Evolutionary conservation across 305 asterid genomes (phyloP).

Genomic region (Caryopteris hybrid): DNA sequence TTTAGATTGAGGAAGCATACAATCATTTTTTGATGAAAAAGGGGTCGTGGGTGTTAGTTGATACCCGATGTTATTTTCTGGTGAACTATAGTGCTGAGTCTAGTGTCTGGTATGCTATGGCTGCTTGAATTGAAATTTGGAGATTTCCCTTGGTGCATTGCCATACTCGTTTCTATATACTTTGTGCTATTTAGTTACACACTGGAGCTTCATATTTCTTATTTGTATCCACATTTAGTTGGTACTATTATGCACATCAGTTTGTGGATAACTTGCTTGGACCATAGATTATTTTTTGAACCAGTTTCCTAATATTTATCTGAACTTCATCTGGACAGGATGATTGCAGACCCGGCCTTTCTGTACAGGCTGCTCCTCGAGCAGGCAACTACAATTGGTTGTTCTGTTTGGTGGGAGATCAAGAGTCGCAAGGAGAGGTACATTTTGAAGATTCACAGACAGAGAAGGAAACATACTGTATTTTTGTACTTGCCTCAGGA

Average conservation of each 20-base stretch:
- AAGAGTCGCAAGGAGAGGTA: constrained; percentile 96
- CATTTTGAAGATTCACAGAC: not conserved
- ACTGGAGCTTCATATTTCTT: not conserved
- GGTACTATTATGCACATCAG: not conserved
- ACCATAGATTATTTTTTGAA: not conserved
- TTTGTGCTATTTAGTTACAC: not conserved
- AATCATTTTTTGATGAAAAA: not conserved
- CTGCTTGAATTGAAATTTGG: not conserved
- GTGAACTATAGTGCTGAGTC: not conserved
- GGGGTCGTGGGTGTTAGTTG: not conserved
- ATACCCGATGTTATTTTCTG: not conserved
- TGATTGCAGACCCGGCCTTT: constrained; percentile 99
- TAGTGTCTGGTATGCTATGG: not conserved
- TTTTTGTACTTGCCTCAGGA: constrained; percentile 2
- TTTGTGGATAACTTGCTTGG: not conserved
- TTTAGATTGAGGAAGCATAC: not conserved
- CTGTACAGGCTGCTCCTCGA: constrained; percentile 80
- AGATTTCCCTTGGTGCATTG: not conserved
- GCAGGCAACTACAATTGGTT: constrained; percentile 89
- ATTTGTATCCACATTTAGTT: not conserved
- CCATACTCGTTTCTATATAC: not conserved
- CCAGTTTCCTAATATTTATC: constrained; percentile 5
- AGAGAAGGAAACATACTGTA: not conserved
- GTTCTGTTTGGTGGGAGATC: constrained; percentile 93
- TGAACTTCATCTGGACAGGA: constrained; percentile 45